A percentile compares a stretch with the other conserved stretches of the same genome.
Conservation (phyloP, 2,329 filamentous ascomycete genomes). For the Atkinsonella texensis region DNA sequence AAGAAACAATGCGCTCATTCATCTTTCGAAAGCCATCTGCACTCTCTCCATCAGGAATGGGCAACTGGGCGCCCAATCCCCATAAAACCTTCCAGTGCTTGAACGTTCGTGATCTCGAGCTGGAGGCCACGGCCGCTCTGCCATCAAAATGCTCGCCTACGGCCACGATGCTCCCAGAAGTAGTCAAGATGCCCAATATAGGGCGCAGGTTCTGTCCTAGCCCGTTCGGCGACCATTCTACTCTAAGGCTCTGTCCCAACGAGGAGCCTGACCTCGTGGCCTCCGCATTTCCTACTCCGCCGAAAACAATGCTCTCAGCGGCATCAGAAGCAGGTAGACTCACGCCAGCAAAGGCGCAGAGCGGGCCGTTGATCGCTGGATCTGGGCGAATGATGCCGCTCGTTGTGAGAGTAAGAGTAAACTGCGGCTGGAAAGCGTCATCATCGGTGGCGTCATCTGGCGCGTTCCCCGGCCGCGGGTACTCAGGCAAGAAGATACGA, state of each 20-base stretch:
- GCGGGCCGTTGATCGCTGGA: constrained; percentile 31
- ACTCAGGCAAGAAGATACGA: constrained; percentile 38
- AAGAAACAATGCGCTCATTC: constrained; percentile 36
- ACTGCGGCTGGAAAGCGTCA: constrained; percentile 20
- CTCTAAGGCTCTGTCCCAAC: constrained; percentile 40
- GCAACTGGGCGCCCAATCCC: constrained; percentile 40
- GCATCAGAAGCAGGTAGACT: constrained; percentile 16
- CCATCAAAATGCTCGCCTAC: constrained; percentile 35
- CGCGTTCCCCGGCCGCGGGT: constrained; percentile 12
- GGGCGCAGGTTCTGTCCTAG: constrained; percentile 42
- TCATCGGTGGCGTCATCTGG: constrained; percentile 16
- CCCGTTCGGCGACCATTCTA: constrained; percentile 47
- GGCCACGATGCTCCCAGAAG: constrained; percentile 35
- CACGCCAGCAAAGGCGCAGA: constrained; percentile 28
- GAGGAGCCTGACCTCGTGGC: constrained; percentile 36
- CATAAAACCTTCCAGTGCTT: constrained; percentile 42
- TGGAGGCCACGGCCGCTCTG: constrained; percentile 15
- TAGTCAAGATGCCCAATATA: constrained; percentile 38
- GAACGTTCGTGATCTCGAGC: constrained; percentile 26
- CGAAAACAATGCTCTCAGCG: constrained; percentile 20
- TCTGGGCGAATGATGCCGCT: constrained; percentile 25
- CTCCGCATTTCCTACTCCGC: constrained; percentile 32
- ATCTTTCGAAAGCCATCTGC: constrained; percentile 20
- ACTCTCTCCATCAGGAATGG: constrained; percentile 31
- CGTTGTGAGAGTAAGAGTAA: constrained; percentile 21